Conservation (phyloP, 495 filamentous ascomycete species). For the Symbiotaphrina buchneri region DNA sequence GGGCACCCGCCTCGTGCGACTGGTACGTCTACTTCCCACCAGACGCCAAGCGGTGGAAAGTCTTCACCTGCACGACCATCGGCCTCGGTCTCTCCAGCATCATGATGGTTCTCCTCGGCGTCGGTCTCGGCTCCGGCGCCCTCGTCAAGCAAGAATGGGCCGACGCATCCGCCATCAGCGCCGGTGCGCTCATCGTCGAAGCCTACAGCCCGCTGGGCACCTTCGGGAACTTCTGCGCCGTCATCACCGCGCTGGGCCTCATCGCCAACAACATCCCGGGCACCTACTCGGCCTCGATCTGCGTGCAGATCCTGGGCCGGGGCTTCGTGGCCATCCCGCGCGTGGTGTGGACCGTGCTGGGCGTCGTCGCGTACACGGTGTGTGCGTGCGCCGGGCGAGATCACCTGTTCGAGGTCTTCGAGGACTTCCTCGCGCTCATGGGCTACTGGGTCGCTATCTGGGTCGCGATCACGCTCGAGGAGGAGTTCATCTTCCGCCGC, state of each 20-base stretch:
- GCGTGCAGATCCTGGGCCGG: conserved; percentile 17
- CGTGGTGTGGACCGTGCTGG: conserved; percentile 22
- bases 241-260: too few relatives aligned
- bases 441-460: conserved; percentile 37
- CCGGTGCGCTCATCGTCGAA: too few relatives aligned
- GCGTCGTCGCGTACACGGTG: conserved; percentile 18
- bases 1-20: conserved; percentile 29
- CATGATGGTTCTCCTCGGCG: conserved; percentile 25
- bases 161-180: too few relatives aligned
- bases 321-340: conserved; percentile 18
- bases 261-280: too few relatives aligned
- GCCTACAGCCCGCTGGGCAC: too few relatives aligned
- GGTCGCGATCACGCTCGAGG: conserved; percentile 30
- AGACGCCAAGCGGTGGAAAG: too few relatives aligned
- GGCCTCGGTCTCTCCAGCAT: conserved; percentile 35
- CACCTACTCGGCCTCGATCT: too few relatives aligned
- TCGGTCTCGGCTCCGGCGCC: conserved; percentile 19
- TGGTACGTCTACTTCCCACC: too few relatives aligned
- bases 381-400: conserved; percentile 23
- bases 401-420: conserved; percentile 17
- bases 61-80: too few relatives aligned
- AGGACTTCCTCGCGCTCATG: conserved; percentile 32
- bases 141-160: too few relatives aligned
- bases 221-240: too few relatives aligned
- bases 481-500: conserved; percentile 36